phyloP scores from a whole-genome alignment of 495 filamentous ascomycete species.

The Choiromyces venosus region DNA sequence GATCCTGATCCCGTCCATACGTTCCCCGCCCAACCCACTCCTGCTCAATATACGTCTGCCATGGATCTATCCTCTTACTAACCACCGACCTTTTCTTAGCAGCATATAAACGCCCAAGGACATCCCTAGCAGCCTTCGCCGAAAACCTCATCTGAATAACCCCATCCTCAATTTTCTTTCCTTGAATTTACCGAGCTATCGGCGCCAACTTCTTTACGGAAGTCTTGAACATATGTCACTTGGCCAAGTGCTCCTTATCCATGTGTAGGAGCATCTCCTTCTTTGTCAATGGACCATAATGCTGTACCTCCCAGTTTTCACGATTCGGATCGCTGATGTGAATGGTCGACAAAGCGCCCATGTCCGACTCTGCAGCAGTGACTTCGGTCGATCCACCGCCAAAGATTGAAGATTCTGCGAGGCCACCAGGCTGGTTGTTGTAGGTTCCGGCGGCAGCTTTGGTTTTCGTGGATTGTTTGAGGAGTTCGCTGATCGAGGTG shows the following conservation, averaged over 20 bases:
- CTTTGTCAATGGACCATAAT: conserved; percentile 60
- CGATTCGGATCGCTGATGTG: conserved; percentile 33
- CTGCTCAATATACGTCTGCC: too few relatives aligned
- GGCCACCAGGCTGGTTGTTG: conserved; percentile 19
- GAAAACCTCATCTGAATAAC: too few relatives aligned
- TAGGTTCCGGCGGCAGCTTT: not conserved
- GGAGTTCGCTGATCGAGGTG: too few relatives aligned
- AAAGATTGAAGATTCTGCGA: conserved; percentile 56
- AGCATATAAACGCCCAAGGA: conserved; percentile 65
- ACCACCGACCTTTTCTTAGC: conserved; percentile 74
- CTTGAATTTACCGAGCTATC: too few relatives aligned
- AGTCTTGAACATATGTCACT: conserved; percentile 66
- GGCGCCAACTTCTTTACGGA: conserved; percentile 83
- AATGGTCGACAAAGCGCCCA: conserved; percentile 35
- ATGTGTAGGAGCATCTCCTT: too few relatives aligned
- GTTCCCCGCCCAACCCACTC: too few relatives aligned
- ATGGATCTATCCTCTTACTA: conserved; percentile 65
- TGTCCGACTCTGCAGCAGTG: too few relatives aligned
- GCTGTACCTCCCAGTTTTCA: conserved; percentile 50
- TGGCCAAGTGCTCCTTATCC: conserved; percentile 62
- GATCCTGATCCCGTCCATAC: too few relatives aligned
- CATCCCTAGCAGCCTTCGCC: conserved; percentile 82
- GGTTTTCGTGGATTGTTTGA: conserved; percentile 13
- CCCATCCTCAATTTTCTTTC: too few relatives aligned
- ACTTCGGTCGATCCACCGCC: conserved; percentile 51